These are phyloP conservation scores for Ustilago tritici DNA, from an alignment of 1,284 basidiomycete species.

Conservation along the genomic window DNA sequence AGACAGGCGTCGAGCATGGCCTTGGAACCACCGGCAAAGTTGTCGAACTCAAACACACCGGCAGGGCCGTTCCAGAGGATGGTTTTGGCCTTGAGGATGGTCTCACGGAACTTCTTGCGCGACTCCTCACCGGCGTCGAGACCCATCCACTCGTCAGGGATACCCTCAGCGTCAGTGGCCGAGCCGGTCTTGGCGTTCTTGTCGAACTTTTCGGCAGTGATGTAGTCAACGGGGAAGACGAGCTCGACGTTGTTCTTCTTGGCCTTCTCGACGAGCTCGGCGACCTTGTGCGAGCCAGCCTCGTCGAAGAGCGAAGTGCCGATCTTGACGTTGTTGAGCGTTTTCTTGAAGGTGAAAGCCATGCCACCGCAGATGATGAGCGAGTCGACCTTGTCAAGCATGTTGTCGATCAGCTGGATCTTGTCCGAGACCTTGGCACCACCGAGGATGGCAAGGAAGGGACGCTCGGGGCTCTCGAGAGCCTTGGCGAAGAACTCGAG, in stretches of 20 bases:
- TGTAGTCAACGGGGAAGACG: conserved; percentile 93
- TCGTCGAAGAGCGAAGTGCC: conserved; percentile 94
- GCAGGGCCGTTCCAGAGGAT: conserved; percentile 98
- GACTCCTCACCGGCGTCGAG: conserved; percentile 79
- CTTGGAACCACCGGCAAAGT: conserved; percentile 87
- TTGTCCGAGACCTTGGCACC: conserved; percentile 99
- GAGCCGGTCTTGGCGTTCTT: conserved; percentile 85
- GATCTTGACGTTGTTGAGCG: conserved; percentile 84
- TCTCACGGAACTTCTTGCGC: conserved; percentile 80
- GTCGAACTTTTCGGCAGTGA: conserved; percentile 94
- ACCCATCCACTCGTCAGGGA: conserved; percentile 94
- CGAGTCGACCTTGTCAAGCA: conserved; percentile 98
- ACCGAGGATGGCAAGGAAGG: conserved; percentile 97
- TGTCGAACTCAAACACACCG: conserved; percentile 96
- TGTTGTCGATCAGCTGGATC: conserved; percentile 98
- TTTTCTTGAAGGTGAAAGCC: conserved; percentile 99
- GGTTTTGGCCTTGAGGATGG: conserved; percentile 90
- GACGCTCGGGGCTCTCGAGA: conserved; percentile 90
- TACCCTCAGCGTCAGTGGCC: conserved; percentile 85
- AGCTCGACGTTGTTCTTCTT: conserved; percentile 93
- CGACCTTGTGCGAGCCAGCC: conserved; percentile 89
- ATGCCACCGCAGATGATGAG: conserved; percentile 98
- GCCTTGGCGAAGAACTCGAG: conserved; percentile 99
- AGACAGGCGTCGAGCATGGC: conserved; percentile 87
- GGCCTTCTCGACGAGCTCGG: conserved; percentile 87